phyloP scores from a whole-genome alignment of 2,329 filamentous ascomycete genomes.

The Lasiodiplodia theobromae region DNA sequence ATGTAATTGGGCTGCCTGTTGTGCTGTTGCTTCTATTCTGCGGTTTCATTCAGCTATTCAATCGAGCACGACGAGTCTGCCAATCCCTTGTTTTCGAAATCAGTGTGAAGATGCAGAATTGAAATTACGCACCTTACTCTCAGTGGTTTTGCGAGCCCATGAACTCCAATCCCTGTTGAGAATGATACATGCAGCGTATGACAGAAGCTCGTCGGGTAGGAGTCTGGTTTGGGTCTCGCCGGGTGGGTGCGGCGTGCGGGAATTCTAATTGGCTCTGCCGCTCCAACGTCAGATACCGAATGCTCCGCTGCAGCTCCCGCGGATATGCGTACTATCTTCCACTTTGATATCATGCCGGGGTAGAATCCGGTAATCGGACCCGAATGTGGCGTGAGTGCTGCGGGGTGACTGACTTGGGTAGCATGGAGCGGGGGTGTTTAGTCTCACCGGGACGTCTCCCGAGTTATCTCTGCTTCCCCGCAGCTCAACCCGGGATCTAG shows the following conservation, averaged over 20 bases:
- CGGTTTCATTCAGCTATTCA: too few relatives aligned
- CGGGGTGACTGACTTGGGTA: neutral
- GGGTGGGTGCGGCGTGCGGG: conserved; percentile 8
- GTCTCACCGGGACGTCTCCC: neutral
- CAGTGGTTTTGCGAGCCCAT: neutral
- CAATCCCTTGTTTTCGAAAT: too few relatives aligned
- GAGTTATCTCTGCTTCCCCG: neutral
- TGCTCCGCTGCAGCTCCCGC: neutral
- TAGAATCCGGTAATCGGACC: neutral
- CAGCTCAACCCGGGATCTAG: neutral
- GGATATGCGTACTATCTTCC: neutral
- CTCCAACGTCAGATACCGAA: too few relatives aligned
- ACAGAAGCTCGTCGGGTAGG: neutral
- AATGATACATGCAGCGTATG: neutral
- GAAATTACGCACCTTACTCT: too few relatives aligned
- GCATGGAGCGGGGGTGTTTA: neutral
- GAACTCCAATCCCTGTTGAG: neutral
- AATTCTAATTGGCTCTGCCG: neutral
- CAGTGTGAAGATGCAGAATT: too few relatives aligned
- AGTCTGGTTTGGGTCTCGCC: neutral
- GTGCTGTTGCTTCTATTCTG: neutral
- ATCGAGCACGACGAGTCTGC: too few relatives aligned
- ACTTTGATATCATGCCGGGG: neutral
- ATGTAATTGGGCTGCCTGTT: neutral
- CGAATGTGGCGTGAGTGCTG: neutral